These are phyloP conservation scores for Paramecium bursaria DNA, from an alignment of 73 alveolate genomes.

Conservation along the genomic window DNA sequence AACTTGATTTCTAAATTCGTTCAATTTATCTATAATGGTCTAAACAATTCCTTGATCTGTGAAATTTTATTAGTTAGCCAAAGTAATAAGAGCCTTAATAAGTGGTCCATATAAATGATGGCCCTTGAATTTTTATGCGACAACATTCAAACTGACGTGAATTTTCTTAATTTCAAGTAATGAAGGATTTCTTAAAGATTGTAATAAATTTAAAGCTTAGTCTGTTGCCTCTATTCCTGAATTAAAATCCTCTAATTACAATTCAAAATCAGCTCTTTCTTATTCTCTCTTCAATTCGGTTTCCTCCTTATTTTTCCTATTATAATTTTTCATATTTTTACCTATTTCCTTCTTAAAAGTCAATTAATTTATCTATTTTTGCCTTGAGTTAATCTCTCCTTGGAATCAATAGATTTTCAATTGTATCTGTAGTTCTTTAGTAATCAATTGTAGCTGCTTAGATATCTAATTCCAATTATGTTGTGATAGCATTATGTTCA, in stretches of 20 bases:
- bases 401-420: constrained; percentile 12
- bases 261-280: constrained; percentile 29
- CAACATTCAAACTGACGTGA: constrained; percentile 20
- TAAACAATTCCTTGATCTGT: constrained; percentile 17
- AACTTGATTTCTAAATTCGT: constrained; percentile 55
- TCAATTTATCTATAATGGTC: constrained; percentile 23
- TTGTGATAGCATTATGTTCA: constrained; percentile 25
- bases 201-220: constrained; percentile 3
- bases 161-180: constrained; percentile 7
- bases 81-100: constrained; percentile 28
- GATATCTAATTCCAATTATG: constrained; percentile 21
- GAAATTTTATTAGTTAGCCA: constrained; percentile 56
- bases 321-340: constrained; percentile 7
- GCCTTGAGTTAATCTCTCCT: constrained; percentile 27
- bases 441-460: constrained; percentile 36
- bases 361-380: constrained; percentile 5
- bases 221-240: constrained; percentile 46
- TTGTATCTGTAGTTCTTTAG: constrained; percentile 28
- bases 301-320: constrained; percentile 30
- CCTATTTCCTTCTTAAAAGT: constrained; percentile 51
- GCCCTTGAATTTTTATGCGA: constrained; percentile 17
- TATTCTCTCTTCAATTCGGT: constrained; percentile 35
- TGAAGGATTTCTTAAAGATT: constrained; percentile 31
- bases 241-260: constrained; percentile 31
- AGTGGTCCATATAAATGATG: constrained; percentile 33